Evolutionary conservation across 352 stramenopile genomes (phyloP), one percentile per base, ranked within the genome.

Genomic region (Vaucheria bursata): DNA sequence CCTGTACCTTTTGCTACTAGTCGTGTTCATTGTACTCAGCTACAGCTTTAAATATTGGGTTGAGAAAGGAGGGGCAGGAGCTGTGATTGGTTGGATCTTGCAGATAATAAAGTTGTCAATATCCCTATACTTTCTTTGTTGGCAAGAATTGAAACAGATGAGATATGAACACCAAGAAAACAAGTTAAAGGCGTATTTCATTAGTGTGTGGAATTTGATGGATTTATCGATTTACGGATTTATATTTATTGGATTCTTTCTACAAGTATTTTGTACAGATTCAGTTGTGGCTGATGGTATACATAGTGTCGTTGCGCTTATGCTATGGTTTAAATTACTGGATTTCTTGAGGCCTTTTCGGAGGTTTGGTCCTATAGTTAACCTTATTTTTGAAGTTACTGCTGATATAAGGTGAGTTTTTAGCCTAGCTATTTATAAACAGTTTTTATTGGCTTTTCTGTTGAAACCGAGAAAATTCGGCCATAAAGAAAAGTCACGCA

Each of bases 241-340:
- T 5, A 50, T 50, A 12, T 50, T 12, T 50, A 50, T 12, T 50
- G 39, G 39, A 12, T n/a, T n/a, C n/a, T n/a, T n/a, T n/a, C 5
- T 50, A 12, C 5, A 12, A 50, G 5, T 50, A 50, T 12, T 12
- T 50, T 5, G 12, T 50, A 12, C 39, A 12, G 39, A 12, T 5
- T 50, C 5, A 5, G 12, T 12, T 12, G 39, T 12, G 5, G 39
- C 39, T 50, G 12, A 50, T 69, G 18, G 5, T 8, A 34, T 69
- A 4, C 5, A 69, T 34, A 29, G 5, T 38, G 4, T 69, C 18
- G 33, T 29, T 12, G 59, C 59, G 5, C 59, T 69, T 18, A 6
- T 69, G 59, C 59, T 69, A 38, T 69, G 59, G 59, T 34, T 69
- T 6, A 69, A 69, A 38, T 8, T 69, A 38, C 59, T 69, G 8